phyloP scores from a whole-genome alignment of 2,329 filamentous ascomycete genomes.

The Calonectria pteridis region DNA sequence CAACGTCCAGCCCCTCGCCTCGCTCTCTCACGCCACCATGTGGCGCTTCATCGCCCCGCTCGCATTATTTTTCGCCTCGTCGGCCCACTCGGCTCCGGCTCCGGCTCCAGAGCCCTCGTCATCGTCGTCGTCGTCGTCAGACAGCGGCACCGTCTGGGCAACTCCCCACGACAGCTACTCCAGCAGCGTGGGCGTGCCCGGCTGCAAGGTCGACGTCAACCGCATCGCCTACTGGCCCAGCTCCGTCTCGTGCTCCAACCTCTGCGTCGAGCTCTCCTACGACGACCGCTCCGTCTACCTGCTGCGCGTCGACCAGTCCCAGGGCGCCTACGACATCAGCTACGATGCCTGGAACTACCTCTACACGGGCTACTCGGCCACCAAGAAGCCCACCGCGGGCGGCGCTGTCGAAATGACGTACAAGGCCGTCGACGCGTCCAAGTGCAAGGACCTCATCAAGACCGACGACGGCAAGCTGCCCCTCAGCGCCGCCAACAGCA shows the following conservation, averaged over 20 bases:
- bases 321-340: slow-evolving; percentile 68
- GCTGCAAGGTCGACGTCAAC: slow-evolving; percentile 72
- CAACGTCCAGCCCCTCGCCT: not conserved
- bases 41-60: slow-evolving; percentile 15
- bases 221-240: slow-evolving; percentile 72
- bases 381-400: slow-evolving; percentile 58
- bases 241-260: slow-evolving; percentile 65
- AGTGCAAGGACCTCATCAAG: slow-evolving; percentile 63
- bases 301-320: slow-evolving; percentile 68
- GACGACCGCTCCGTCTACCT: slow-evolving; percentile 67
- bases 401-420: slow-evolving; percentile 63
- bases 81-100: not conserved
- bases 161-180: slow-evolving; percentile 71
- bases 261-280: slow-evolving; percentile 67
- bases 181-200: slow-evolving; percentile 70
- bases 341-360: slow-evolving; percentile 75
- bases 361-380: slow-evolving; percentile 60
- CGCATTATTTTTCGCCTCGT: slow-evolving; percentile 4
- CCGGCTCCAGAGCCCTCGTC: slow-evolving; percentile 12
- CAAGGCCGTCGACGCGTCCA: slow-evolving; percentile 56
- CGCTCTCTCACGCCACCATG: not conserved
- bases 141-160: slow-evolving; percentile 45
- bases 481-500: slow-evolving; percentile 63
- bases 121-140: slow-evolving; percentile 19
- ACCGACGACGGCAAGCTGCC: slow-evolving; percentile 55